These are phyloP conservation scores for Penicillium janthinellum DNA, from an alignment of 2,329 filamentous ascomycete genomes.

Conservation along the genomic window DNA sequence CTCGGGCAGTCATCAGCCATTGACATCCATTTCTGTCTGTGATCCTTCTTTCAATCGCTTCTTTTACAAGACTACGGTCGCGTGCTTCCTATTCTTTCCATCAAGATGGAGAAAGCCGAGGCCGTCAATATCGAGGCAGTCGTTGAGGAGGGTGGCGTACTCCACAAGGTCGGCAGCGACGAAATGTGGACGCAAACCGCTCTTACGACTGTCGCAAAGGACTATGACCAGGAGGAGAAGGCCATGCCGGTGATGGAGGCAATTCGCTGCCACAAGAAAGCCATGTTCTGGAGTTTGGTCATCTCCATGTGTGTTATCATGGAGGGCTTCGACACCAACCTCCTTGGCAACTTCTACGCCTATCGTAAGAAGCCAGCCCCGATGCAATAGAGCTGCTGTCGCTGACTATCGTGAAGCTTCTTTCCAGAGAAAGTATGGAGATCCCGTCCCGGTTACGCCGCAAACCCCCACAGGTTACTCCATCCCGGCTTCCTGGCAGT, in stretches of 20 bases:
- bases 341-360: neutral
- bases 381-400: neutral
- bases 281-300: neutral
- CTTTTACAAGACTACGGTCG: neutral
- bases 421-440: neutral
- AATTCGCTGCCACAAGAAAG: constrained; percentile 9
- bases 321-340: neutral
- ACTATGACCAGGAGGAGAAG: constrained; percentile 14
- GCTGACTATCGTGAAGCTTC: neutral
- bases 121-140: neutral
- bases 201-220: neutral
- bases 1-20: neutral
- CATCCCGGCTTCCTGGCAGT: neutral
- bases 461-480: neutral
- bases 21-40: neutral
- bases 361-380: neutral
- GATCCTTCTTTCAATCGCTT: neutral
- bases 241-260: constrained; percentile 28
- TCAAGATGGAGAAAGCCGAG: neutral
- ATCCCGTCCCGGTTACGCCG: neutral
- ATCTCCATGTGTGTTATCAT: neutral
- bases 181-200: neutral
- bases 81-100: neutral
- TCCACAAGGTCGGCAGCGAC: neutral
- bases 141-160: neutral